A percentile compares a stretch with the other conserved stretches of the same genome.
phyloP scores from a whole-genome alignment of 352 stramenopile genomes.

The Phytophthora idaei region DNA sequence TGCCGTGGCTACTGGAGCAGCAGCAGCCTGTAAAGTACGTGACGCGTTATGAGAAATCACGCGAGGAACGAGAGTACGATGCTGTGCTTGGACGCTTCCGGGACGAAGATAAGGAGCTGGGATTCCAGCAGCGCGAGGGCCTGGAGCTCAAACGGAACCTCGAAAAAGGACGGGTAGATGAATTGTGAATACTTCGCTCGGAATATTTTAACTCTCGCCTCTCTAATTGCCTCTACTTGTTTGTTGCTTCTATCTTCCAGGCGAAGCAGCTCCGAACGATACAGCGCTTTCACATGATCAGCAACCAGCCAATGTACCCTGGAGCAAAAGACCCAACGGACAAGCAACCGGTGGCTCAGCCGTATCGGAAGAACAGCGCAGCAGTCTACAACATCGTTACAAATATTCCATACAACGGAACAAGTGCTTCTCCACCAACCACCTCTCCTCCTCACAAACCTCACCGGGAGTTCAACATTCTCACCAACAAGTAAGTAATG shows the following conservation, averaged over 20 bases:
- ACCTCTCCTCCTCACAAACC: constrained; percentile 40
- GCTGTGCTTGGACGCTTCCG: constrained; percentile 70
- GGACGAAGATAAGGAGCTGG: constrained; percentile 54
- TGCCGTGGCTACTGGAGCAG: constrained; percentile 67
- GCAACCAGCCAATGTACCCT: constrained; percentile 58
- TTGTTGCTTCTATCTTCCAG: constrained; percentile 22
- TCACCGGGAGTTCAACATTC: constrained; percentile 71
- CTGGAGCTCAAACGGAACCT: constrained; percentile 41
- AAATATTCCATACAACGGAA: constrained; percentile 39
- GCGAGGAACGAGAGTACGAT: constrained; percentile 76
- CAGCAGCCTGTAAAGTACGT: constrained; percentile 62
- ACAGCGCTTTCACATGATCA: constrained; percentile 75
- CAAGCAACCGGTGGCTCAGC: constrained; percentile 39
- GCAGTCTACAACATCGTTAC: constrained; percentile 73
- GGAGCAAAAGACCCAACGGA: constrained; percentile 54
- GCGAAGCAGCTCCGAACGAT: constrained; percentile 63
- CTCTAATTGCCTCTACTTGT: neutral
- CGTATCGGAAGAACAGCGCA: constrained; percentile 39
- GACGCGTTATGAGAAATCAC: constrained; percentile 72
- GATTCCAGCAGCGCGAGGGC: constrained; percentile 39
- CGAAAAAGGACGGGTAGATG: constrained; percentile 46
- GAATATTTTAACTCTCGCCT: constrained; percentile 5
- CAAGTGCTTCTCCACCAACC: constrained; percentile 2
- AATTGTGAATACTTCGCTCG: neutral
- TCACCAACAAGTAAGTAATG: constrained; percentile 72